A percentile compares a stretch with the other conserved stretches of the same genome.
Evolutionary conservation across 1,139 yeast species (phyloP).

Genomic region (Candida sp.): DNA sequence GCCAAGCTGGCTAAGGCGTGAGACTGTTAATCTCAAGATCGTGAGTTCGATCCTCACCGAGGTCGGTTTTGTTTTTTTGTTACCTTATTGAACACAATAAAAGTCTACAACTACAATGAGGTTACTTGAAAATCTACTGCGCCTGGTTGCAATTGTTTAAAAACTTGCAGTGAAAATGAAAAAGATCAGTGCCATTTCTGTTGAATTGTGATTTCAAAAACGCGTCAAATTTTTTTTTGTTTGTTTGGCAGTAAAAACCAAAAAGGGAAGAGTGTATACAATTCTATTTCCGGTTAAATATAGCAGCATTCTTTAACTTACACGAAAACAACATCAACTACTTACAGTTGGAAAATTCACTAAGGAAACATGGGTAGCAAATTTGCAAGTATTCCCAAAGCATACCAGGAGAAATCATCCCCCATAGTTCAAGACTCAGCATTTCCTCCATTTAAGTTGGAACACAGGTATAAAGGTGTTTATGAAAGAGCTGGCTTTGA

Average conservation of each 20-base stretch:
- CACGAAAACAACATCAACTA: neutral
- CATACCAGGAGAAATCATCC: slow-evolving; percentile 26
- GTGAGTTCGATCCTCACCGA: slow-evolving; percentile 41
- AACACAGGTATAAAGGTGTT: slow-evolving; percentile 55
- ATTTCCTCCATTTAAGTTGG: slow-evolving; percentile 59
- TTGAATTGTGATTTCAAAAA: no score
- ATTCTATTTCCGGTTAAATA: neutral
- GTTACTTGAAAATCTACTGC: no score
- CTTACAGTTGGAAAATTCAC: no score
- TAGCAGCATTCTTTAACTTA: neutral
- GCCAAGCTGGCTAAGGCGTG: slow-evolving; percentile 45
- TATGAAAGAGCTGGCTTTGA: slow-evolving; percentile 69
- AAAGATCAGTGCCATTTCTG: no score
- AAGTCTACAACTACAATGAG: no score
- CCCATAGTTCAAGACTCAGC: slow-evolving; percentile 39
- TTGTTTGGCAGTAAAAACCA: neutral
- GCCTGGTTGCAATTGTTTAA: no score
- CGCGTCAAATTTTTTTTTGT: neutral
- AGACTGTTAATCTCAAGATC: slow-evolving; percentile 42
- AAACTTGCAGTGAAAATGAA: no score
- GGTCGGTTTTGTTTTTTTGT: slow-evolving; percentile 14
- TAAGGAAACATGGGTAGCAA: slow-evolving; percentile 5
- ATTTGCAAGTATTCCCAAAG: slow-evolving; percentile 20
- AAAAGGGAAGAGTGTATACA: neutral
- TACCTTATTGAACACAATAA: no score